Evolutionary conservation across 331 rosid genomes (phyloP), one percentile per base, ranked within the genome.

Genomic region (Arachis monticola): DNA sequence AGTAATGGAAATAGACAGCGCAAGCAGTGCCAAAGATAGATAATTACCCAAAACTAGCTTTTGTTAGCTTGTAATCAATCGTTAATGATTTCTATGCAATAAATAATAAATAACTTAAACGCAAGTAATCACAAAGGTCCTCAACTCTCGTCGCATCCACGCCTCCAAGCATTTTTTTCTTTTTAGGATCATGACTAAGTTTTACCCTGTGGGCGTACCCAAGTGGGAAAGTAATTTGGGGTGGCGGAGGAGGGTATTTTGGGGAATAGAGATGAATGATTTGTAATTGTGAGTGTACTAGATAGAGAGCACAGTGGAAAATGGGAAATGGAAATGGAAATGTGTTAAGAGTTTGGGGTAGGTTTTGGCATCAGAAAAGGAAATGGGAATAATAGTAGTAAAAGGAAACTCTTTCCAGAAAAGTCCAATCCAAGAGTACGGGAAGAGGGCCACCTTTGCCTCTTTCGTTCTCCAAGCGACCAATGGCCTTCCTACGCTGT

Each of bases 361-460:
- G 74, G 78, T 72, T 82, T 72, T 72, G 85, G 85, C 58, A 85
- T 84, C 77, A 82, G 79, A 88, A 88, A 78, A 88, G 85, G 90
- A 84, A 83, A 77, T 40, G 82, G 78, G 92, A 85, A 87, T 83
- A 87, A 87, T 74, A 77, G 83, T 22, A 67, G 72, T 65, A 85
- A 89, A 88, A 78, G 90, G 90, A 84, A 85, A 69, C 38, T 48
- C 73, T 88, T 92, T 87, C 89, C 89, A 75, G 82, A 88, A 85
- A 82, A 67, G 96, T 90, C 91, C 84, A 88, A 89, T 90, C 97
- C 97, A 92, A 90, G 97, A 88, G 97, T 92, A 90, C 96, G 92
- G 97, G 96, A 90, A 85, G 91, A 86, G 87, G 93, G 88, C 93
- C 92, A 86, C 87, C 92, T 83, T 86, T 86, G 79, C 92, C 88